These are phyloP conservation scores for Rubus parviflorus DNA, from an alignment of 306 rosid species.

Conservation along the genomic window DNA sequence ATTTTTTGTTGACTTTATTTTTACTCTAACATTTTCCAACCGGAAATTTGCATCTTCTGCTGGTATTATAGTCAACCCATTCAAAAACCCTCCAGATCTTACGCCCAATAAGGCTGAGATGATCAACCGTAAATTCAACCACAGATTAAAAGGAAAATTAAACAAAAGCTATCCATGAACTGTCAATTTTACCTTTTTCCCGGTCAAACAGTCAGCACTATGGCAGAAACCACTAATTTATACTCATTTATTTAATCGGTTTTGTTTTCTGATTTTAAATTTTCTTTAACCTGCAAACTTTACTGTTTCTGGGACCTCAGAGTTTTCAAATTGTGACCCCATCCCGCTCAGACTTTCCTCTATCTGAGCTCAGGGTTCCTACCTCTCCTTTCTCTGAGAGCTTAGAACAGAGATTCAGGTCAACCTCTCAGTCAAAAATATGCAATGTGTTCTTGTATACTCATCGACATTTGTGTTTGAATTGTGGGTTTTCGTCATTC, in stretches of 20 bases:
- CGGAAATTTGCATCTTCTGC: background rate
- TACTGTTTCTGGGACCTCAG: slow-evolving; percentile 2
- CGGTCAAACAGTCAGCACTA: slow-evolving; percentile 15
- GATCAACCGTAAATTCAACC: slow-evolving; percentile 2
- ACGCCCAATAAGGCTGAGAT: slow-evolving; percentile 10
- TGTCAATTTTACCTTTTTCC: background rate
- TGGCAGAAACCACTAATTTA: background rate
- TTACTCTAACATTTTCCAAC: background rate
- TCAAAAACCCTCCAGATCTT: background rate
- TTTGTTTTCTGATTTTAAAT: slow-evolving; percentile 10
- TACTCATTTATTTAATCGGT: slow-evolving; percentile 1
- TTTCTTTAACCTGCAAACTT: background rate
- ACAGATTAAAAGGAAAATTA: background rate
- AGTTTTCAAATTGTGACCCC: slow-evolving; percentile 20
- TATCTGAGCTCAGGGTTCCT: background rate
- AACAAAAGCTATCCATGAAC: background rate
- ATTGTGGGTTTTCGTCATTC: slow-evolving; percentile 2
- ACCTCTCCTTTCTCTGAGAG: slow-evolving; percentile 26
- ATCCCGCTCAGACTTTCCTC: slow-evolving; percentile 27
- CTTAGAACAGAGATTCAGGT: slow-evolving; percentile 54
- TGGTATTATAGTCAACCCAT: background rate
- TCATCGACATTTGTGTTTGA: background rate
- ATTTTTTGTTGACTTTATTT: background rate
- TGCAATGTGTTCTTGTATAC: slow-evolving; percentile 13
- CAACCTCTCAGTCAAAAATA: slow-evolving; percentile 16